Evolutionary conservation across 2,329 filamentous ascomycete genomes (phyloP), one percentile per base, ranked within the genome.

Genomic region (Celoporthe dispersa): DNA sequence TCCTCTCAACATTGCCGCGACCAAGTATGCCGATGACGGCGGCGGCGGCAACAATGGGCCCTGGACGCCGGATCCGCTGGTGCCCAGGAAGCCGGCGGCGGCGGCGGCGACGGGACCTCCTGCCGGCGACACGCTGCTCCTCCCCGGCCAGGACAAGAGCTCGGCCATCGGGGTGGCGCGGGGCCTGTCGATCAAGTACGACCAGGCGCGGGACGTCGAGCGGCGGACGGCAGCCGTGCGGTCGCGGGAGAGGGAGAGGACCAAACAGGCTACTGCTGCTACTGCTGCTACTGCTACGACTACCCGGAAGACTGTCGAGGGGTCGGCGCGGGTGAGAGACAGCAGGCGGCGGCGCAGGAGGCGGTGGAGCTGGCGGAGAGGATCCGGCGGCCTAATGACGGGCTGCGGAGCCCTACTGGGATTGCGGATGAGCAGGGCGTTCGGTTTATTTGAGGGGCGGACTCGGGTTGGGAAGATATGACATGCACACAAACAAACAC

Each of bases 101-200:
- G 55, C 28, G 22, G 28, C 53, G 33, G 39, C n/a, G n/a, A n/a
- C n/a, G n/a, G n/a, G n/a, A n/a, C n/a, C n/a, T n/a, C n/a, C n/a
- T n/a, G n/a, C n/a, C n/a, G n/a, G n/a, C 60, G 12, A 44, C 35
- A 5, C 12, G 16, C 11, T 61, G n/a, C 11, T 55, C 9, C 39
- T 67, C 53, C 35, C 53, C 11, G 28, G 25, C 6, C 41, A 35
- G 14, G 63, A 66, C 16, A 66, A 68, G 41, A 57, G 37, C 65
- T 41, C n/a, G n/a, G 76, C 73, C 0, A 80, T 80, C n/a, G 79
- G 79, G 1, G 67, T 80, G 71, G 79, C 79, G 3, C 70, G 79
- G 44, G 79, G 79, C 1, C 72, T 76, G 66, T 79, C 77, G 9
- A 76, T 80, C 44, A 70, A 74, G 31, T 68, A 72, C n/a, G 70